Evolutionary conservation across 345 rosid genomes (phyloP), one percentile per base, ranked within the genome.

Genomic region (Anastatica hierochuntica): DNA sequence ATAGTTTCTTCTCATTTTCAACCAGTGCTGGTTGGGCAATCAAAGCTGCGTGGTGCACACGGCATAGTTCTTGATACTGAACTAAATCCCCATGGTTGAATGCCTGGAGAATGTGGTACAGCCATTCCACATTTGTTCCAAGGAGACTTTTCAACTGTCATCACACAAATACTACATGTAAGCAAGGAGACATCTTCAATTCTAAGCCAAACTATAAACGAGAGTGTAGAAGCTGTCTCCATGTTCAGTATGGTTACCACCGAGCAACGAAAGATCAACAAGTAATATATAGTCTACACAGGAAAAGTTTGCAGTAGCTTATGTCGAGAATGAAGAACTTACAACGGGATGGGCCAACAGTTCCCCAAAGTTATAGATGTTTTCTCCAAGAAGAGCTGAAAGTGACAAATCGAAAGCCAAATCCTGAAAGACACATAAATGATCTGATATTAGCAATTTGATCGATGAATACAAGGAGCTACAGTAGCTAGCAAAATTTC

Each of bases 341-440:
- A 94, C 99, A 69, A 94, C 74, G 29, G 99, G 99, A 77, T 94
- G 99, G 54, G 99, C 97, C 55, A 88, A 86, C 64, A 94, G 73
- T 73, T 94, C 99, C 18, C 97, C 99, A 43, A 88, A 94, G 79
- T 94, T 94, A 84, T 85, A 94, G 69, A 94, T 89, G 70, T 85
- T 85, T 60, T 94, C 99, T 65, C 99, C 99, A 78, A 94, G 73
- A 62, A 94, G 80, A 13, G 99, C 99, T 60, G 99, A 84, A 42
- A 94, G 95, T 48, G 99, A 94, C 38, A 94, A 75, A 69, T 94
- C 99, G 42, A 88, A 94, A 31, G 97, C 95, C 92, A 94, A 76
- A 74, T 94, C 99, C 99, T 94, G 50, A 66, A 48, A 19, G n/a
- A 48, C 24, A 59, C 56, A 33, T 26, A 49, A 18, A 53, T 6